These are phyloP conservation scores for Stylonectria norvegica DNA, from an alignment of 2,329 filamentous ascomycete genomes.

Conservation along the genomic window DNA sequence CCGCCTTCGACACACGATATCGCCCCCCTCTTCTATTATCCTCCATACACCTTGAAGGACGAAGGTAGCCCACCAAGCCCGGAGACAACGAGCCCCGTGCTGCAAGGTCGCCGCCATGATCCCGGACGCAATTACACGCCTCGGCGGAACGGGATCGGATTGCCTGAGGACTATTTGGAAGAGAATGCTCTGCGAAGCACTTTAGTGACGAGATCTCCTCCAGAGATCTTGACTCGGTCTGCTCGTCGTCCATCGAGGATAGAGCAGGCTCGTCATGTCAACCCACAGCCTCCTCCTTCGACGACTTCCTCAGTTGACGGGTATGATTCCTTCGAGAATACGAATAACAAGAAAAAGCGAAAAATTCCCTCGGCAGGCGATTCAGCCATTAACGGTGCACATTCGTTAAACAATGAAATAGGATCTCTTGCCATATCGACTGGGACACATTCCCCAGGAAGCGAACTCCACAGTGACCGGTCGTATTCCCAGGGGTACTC, in stretches of 20 bases:
- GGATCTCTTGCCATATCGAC: constrained; percentile 33
- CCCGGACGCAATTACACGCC: constrained; percentile 22
- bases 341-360: constrained; percentile 98
- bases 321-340: constrained; percentile 97
- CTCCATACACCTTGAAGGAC: constrained; percentile 53
- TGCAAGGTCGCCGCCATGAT: constrained; percentile 24
- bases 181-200: constrained; percentile 38
- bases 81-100: constrained; percentile 19
- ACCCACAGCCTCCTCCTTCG: constrained; percentile 59
- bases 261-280: constrained; percentile 44
- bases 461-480: constrained; percentile 32
- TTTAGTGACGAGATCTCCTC: constrained; percentile 44
- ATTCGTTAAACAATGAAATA: constrained; percentile 39
- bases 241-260: constrained; percentile 42
- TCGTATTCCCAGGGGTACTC: constrained; percentile 24
- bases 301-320: constrained; percentile 73
- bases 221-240: constrained; percentile 44
- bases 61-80: constrained; percentile 31
- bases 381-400: constrained; percentile 46
- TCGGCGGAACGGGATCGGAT: constrained; percentile 40
- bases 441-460: constrained; percentile 18
- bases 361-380: constrained; percentile 92
- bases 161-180: constrained; percentile 61
- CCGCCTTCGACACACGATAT: constrained; percentile 70
- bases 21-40: constrained; percentile 67